Base-by-base conservation (phyloP, 257 asterid genomes). In the Nicotiana knightiana region DNA sequence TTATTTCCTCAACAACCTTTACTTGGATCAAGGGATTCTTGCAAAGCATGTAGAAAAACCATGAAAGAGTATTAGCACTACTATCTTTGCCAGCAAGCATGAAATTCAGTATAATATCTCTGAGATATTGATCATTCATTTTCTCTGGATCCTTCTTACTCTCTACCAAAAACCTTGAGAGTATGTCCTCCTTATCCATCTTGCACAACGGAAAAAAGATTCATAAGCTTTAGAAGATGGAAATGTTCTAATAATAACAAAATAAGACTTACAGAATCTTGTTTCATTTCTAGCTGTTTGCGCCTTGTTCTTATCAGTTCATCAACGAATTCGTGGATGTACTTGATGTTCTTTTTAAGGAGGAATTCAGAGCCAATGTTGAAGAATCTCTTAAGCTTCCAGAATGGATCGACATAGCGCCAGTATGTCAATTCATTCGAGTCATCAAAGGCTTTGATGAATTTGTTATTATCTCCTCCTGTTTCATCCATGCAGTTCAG, bases 71-170 rank as follows among this genome's bases (percentile, higher is more conserved):
- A 88, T 88, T 90, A 9, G 97, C 95, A 3, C 95, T 92, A 9
- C 89, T 84, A 84, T 92, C 97, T 86, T 92, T 92, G 53, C 97
- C 97, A 26, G 98, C 97, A 67, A 90, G 82, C 84, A 93, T 86
- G 85, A 92, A 93, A 55, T 83, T 93, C 53, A 92, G 88, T 78
- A 93, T 91, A 24, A 91, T 90, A 77, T 93, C 97, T 79, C 95
- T 86, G 67, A 93, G 86, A 85, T 93, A 90, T 61, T 82, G 83
- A 86, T 91, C 87, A 21, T 82, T 88, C 97, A 91, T 91, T 43
- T 84, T 85, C 76, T 85, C 84, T 0, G 96, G 96, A 85, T 88
- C 88, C 91, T 88, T 90, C 85, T 87, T 78, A 88, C 93, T 90
- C 82, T 91, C 94, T 81, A 84, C 78, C 28, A 93, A 75, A 83